These are phyloP conservation scores for Colletotrichum lupini DNA, from an alignment of 2,329 filamentous ascomycete species.

Conservation along the genomic window DNA sequence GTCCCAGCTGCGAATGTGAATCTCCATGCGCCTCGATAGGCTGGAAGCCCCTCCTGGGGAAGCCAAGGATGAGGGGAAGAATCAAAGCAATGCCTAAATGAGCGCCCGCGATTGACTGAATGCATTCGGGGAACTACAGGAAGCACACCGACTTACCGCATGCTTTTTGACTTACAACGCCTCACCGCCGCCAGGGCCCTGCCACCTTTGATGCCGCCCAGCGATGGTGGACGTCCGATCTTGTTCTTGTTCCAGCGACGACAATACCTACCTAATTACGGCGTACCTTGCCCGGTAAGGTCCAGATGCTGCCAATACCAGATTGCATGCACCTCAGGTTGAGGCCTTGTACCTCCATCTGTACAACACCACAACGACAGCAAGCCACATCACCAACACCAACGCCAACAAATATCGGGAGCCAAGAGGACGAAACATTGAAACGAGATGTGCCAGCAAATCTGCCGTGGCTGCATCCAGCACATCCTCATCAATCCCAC, in stretches of 20 bases:
- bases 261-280: background rate
- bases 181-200: slow-evolving; percentile 10
- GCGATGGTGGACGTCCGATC: slow-evolving; percentile 9
- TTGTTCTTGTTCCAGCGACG: background rate
- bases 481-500: background rate
- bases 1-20: background rate
- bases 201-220: slow-evolving; percentile 6
- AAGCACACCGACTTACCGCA: background rate
- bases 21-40: background rate
- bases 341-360: background rate
- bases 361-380: background rate
- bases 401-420: background rate
- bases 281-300: background rate
- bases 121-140: slow-evolving; percentile 11
- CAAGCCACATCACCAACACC: slow-evolving; percentile 1
- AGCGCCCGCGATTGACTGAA: background rate
- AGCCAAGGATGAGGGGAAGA: background rate
- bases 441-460: background rate
- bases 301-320: background rate
- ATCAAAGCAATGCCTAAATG: background rate
- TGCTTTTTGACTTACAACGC: background rate
- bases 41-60: background rate
- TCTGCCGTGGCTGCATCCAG: slow-evolving; percentile 29
- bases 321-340: background rate
- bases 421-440: background rate